Evolutionary conservation across 352 stramenopile species (phyloP).

Genomic region (Phytophthora agathidicida): DNA sequence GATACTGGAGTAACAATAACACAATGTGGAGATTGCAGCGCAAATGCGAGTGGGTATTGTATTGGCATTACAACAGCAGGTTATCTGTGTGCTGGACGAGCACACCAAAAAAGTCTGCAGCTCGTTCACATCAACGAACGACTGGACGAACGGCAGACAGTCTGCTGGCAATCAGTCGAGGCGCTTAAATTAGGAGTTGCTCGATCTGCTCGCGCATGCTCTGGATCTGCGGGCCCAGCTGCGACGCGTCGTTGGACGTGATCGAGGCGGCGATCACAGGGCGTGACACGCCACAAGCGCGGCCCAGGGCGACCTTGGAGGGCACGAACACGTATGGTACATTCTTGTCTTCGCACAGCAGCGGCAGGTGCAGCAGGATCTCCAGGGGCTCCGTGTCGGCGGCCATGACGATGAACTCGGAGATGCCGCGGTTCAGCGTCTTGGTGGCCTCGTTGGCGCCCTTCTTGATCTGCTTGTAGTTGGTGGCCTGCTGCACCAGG

Average conservation of each 20-base stretch:
- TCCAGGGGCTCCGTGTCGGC: conserved; percentile 99
- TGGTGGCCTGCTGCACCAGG: conserved; percentile 98
- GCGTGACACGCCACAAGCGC: conserved; percentile 98
- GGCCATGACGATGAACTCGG: conserved; percentile 99
- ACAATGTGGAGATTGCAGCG: background rate
- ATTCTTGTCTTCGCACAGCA: conserved; percentile 99
- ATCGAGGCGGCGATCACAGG: conserved; percentile 99
- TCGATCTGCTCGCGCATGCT: conserved; percentile 99
- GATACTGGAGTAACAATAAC: background rate
- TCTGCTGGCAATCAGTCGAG: conserved; percentile 33
- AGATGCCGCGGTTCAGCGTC: conserved; percentile 99
- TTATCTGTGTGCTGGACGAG: conserved; percentile 26
- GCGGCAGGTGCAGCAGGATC: conserved; percentile 99
- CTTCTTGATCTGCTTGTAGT: conserved; percentile 99
- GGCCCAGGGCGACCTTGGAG: conserved; percentile 98
- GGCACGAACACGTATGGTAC: conserved; percentile 93
- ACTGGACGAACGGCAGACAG: background rate
- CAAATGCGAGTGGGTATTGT: conserved; percentile 24
- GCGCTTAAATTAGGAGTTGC: conserved; percentile 99
- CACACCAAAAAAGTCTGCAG: conserved; percentile 17
- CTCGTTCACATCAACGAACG: background rate
- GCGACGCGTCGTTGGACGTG: conserved; percentile 99
- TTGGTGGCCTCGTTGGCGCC: conserved; percentile 99
- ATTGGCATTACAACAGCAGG: conserved; percentile 33
- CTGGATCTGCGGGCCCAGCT: conserved; percentile 99